Base-by-base conservation (phyloP, 306 rosid genomes). In the Senna siamea region DNA sequence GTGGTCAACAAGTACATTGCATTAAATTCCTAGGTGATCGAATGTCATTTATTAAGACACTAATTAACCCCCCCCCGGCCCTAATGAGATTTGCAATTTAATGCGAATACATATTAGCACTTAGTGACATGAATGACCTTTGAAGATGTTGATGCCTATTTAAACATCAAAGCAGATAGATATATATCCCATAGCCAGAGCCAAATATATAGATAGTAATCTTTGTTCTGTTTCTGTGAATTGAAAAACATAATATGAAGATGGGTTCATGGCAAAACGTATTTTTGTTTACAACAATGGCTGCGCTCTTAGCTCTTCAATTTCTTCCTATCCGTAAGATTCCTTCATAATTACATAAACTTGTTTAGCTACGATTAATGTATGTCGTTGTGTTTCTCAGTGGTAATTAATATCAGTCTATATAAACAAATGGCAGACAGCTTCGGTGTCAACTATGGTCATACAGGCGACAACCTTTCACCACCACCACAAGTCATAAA, bases 371-470 rank as follows among this genome's bases (percentile, higher is more conserved):
- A n/a, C n/a, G n/a, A n/a, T n/a, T n/a, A n/a, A n/a, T n/a, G n/a
- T n/a, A n/a, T n/a, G n/a, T n/a, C n/a, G n/a, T n/a, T n/a, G n/a
- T n/a, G n/a, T n/a, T n/a, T n/a, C n/a, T n/a, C n/a, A n/a, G n/a
- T n/a, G n/a, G n/a, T n/a, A n/a, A n/a, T n/a, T n/a, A n/a, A n/a
- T n/a, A n/a, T n/a, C n/a, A n/a, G n/a, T n/a, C n/a, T n/a, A n/a
- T n/a, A n/a, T n/a, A n/a, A n/a, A n/a, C n/a, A n/a, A n/a, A n/a
- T n/a, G 30, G 8, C 17, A 38, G 51, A 5, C 0, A 23, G 51
- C 18, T 38, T 78, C 9, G 82, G 78, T 9, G 62, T 72, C 5
- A 72, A 78, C n/a, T 78, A 64, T 65, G 82, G 78, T 52, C 68
- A 46, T 9, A 13, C 1, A 2, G 78, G 22, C n/a, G 55, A 78